A percentile compares a stretch with the other conserved stretches of the same genome.
These are phyloP conservation scores for Coleophoma eucalyptorum DNA, from an alignment of 2,329 filamentous ascomycete genomes.

Conservation along the genomic window DNA sequence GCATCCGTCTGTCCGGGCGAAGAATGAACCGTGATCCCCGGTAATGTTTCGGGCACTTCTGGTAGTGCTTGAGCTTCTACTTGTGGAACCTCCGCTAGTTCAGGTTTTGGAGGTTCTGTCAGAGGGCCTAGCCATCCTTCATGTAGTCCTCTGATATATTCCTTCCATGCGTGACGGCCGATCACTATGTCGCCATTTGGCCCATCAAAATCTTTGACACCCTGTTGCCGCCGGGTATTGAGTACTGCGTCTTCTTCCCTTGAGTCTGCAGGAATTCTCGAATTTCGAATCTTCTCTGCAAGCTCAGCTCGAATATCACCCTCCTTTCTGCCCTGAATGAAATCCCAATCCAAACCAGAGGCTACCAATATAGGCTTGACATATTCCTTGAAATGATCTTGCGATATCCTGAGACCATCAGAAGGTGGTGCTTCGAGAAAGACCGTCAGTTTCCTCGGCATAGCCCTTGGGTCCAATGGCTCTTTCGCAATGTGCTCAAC, in stretches of 20 bases:
- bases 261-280: slow-evolving; percentile 42
- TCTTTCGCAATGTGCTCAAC: slow-evolving; percentile 83
- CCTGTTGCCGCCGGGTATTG: slow-evolving; percentile 59
- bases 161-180: slow-evolving; percentile 93
- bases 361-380: slow-evolving; percentile 89
- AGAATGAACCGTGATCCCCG: not conserved
- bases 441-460: slow-evolving; percentile 81
- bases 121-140: slow-evolving; percentile 94
- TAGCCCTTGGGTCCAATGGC: slow-evolving; percentile 63
- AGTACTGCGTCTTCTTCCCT: slow-evolving; percentile 55
- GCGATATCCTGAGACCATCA: slow-evolving; percentile 77
- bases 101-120: slow-evolving; percentile 49
- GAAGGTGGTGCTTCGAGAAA: slow-evolving; percentile 83
- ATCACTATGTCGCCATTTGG: slow-evolving; percentile 82
- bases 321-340: slow-evolving; percentile 85
- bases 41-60: slow-evolving; percentile 17
- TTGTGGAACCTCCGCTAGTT: slow-evolving; percentile 15
- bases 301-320: slow-evolving; percentile 88
- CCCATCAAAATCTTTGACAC: slow-evolving; percentile 68
- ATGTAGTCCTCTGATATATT: slow-evolving; percentile 88
- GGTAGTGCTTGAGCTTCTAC: slow-evolving; percentile 4
- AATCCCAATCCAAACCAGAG: slow-evolving; percentile 92
- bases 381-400: slow-evolving; percentile 95
- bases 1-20: slow-evolving; percentile 3
- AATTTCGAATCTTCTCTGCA: slow-evolving; percentile 79